Percentiles rank a stretch among this genome's conserved stretches.
phyloP scores from a whole-genome alignment of 176 grass and related monocot genomes.

The Aegilops umbellulata region DNA sequence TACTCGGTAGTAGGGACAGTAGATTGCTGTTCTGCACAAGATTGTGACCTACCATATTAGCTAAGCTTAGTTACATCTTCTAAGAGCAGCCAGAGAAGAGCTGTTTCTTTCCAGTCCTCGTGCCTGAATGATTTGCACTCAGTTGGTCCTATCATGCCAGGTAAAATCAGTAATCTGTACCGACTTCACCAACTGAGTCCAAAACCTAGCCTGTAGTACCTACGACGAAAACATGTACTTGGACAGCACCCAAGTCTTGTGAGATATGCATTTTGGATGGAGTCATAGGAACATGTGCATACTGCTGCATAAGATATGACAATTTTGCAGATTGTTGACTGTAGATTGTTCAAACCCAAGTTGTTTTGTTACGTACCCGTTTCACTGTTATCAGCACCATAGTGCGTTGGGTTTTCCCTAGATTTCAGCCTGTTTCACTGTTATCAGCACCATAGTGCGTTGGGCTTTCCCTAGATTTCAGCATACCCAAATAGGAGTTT shows the following conservation, averaged over 20 bases:
- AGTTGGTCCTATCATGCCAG: background rate
- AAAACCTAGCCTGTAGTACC: background rate
- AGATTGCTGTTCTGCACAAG: background rate
- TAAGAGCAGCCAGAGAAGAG: background rate
- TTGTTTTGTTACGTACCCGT: background rate
- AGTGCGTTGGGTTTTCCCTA: background rate
- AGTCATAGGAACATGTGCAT: background rate
- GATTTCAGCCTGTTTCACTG: background rate
- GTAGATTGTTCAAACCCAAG: background rate
- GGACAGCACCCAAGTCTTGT: background rate
- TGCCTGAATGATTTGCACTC: background rate
- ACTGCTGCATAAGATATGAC: background rate
- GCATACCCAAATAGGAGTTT: background rate
- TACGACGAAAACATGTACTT: conserved; percentile 3
- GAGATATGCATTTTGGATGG: background rate
- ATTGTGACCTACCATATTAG: background rate
- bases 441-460: background rate
- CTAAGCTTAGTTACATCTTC: conserved; percentile 3
- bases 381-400: background rate
- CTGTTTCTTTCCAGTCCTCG: background rate
- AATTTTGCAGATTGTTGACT: background rate
- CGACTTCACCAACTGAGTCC: background rate
- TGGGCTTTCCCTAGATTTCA: background rate
- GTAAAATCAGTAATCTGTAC: background rate
- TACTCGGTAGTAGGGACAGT: background rate